phyloP scores from a whole-genome alignment of 2,329 filamentous ascomycete species.

The Geosmithia morbida region DNA sequence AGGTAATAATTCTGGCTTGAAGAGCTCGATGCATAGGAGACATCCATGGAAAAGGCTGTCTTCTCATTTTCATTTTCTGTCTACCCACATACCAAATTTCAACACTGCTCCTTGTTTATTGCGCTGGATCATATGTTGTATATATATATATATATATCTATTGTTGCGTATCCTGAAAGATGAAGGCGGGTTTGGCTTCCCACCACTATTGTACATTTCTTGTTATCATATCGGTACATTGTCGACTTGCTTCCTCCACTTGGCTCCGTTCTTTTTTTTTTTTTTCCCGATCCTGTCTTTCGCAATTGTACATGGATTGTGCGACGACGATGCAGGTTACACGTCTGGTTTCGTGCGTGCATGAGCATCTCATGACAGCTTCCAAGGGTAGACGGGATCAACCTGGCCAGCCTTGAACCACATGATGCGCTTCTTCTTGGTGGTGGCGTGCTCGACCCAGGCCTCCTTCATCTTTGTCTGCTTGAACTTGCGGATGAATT shows the following conservation, averaged over 20 bases:
- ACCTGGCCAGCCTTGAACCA: conserved; percentile 71
- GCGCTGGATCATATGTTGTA: too few relatives aligned
- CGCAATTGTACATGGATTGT: too few relatives aligned
- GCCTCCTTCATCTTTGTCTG: conserved; percentile 59
- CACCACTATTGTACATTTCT: background rate
- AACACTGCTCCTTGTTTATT: too few relatives aligned
- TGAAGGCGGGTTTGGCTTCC: too few relatives aligned
- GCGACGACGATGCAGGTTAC: too few relatives aligned
- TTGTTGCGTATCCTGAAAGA: background rate
- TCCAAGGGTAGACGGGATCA: conserved; percentile 49
- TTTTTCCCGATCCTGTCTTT: too few relatives aligned
- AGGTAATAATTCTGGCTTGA: too few relatives aligned
- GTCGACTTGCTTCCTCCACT: too few relatives aligned
- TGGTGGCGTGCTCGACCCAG: conserved; percentile 78
- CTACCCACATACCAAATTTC: too few relatives aligned
- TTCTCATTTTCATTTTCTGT: too few relatives aligned
- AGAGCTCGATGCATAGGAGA: too few relatives aligned
- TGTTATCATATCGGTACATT: background rate
- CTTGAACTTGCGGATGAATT: conserved; percentile 76
- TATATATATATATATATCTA: background rate
- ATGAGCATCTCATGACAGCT: conserved; percentile 11
- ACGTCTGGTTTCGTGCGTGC: background rate
- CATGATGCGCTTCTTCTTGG: conserved; percentile 81
- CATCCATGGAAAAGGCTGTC: too few relatives aligned
- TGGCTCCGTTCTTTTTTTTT: background rate